Percentiles rank a stretch among this genome's conserved stretches.
Conservation (phyloP, 805 yeast species). For the Sugiyamaella lignohabitans region DNA sequence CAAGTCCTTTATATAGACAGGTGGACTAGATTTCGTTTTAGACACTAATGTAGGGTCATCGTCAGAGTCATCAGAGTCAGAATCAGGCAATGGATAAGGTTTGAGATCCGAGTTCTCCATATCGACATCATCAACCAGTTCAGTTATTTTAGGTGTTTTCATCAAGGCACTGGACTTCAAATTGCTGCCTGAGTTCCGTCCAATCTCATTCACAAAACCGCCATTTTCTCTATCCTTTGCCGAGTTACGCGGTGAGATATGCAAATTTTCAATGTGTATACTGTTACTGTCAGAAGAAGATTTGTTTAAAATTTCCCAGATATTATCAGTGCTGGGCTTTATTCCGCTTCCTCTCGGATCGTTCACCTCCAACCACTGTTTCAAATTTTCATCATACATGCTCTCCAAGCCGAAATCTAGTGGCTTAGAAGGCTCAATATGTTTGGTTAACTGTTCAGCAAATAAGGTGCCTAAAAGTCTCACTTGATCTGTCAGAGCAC, state of each 20-base stretch:
- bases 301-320: conserved; percentile 2
- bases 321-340: not conserved
- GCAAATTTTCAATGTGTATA: not conserved
- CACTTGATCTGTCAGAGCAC: conserved; percentile 13
- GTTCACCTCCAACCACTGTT: conserved; percentile 9
- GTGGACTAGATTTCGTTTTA: conserved; percentile 37
- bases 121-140: conserved; percentile 21
- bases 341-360: too few species aligned
- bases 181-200: not conserved
- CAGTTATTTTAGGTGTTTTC: conserved; percentile 12
- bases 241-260: not conserved
- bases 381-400: conserved; percentile 10
- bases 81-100: conserved; percentile 26
- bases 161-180: not conserved
- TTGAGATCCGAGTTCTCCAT: conserved; percentile 28
- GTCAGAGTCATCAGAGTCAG: conserved; percentile 43
- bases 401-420: conserved; percentile 26
- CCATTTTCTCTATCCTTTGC: not conserved
- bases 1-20: conserved; percentile 70
- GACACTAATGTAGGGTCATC: conserved; percentile 40
- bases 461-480: conserved; percentile 22
- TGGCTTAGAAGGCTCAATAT: conserved; percentile 21
- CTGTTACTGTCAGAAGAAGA: not conserved
- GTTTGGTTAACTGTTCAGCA: conserved; percentile 19
- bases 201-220: not conserved